Conservation (phyloP, 495 filamentous ascomycete genomes). For the Hyaloscypha finlandica region DNA sequence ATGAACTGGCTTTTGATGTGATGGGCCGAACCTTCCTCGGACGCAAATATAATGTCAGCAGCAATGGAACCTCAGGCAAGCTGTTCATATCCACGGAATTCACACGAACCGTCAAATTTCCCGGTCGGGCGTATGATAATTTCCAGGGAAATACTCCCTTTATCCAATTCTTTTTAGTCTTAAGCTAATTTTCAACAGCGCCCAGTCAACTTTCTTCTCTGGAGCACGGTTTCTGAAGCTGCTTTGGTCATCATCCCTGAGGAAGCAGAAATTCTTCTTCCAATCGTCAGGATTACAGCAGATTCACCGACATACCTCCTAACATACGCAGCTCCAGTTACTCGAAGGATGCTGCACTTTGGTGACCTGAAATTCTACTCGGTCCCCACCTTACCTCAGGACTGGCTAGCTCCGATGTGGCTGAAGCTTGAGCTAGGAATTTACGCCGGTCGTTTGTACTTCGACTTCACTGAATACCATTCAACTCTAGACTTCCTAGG, state of each 20-base stretch:
- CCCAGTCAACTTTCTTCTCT: slow-evolving; percentile 53
- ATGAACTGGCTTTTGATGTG: slow-evolving; percentile 37
- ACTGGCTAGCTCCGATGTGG: slow-evolving; percentile 43
- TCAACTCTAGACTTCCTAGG: slow-evolving; percentile 16
- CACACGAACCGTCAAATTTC: slow-evolving; percentile 36
- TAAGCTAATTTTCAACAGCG: slow-evolving; percentile 34
- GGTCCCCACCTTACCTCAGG: slow-evolving; percentile 44
- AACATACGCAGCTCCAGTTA: slow-evolving; percentile 55
- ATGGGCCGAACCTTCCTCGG: slow-evolving; percentile 39
- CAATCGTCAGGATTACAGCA: slow-evolving; percentile 32
- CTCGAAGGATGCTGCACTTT: slow-evolving; percentile 54
- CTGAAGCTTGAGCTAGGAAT: slow-evolving; percentile 56
- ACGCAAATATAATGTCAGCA: slow-evolving; percentile 36
- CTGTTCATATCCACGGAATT: slow-evolving; percentile 47
- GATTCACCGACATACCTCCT: slow-evolving; percentile 43
- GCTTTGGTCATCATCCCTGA: slow-evolving; percentile 48
- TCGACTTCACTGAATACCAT: slow-evolving; percentile 43
- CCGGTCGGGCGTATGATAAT: slow-evolving; percentile 34
- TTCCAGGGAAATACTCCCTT: slow-evolving; percentile 39
- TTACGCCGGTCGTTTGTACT: slow-evolving; percentile 57
- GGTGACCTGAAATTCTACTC: slow-evolving; percentile 49
- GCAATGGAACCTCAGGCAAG: slow-evolving; percentile 21
- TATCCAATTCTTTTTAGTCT: slow-evolving; percentile 4
- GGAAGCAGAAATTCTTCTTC: slow-evolving; percentile 47
- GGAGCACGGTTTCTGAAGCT: slow-evolving; percentile 34